A percentile compares a stretch with the other conserved stretches of the same genome.
Conservation (phyloP, 1,284 basidiomycete species). For the Pholiota adiposa region DNA sequence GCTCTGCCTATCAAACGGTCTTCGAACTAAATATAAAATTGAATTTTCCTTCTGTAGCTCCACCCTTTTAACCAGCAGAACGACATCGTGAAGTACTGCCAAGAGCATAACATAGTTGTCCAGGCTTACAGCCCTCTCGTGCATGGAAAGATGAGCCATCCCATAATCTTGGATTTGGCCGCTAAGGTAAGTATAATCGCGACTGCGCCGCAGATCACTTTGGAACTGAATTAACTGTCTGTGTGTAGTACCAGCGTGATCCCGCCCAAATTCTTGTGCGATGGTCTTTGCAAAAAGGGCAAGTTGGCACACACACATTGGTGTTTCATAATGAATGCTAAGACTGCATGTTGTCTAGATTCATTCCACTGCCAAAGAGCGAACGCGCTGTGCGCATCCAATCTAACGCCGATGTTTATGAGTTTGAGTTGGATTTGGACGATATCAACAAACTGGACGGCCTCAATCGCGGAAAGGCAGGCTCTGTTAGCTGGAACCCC, state of each 20-base stretch:
- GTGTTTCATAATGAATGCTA: not conserved
- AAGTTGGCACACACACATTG: not conserved
- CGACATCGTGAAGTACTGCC: conserved; percentile 81
- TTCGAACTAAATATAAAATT: not conserved
- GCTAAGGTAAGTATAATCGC: conserved; percentile 52
- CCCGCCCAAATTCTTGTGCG: conserved; percentile 78
- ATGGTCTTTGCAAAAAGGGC: conserved; percentile 86
- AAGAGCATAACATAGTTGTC: conserved; percentile 66
- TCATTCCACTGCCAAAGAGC: conserved; percentile 78
- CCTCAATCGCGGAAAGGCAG: conserved; percentile 64
- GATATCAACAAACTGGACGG: conserved; percentile 66
- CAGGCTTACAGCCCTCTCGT: conserved; percentile 82
- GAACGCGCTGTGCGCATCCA: conserved; percentile 65
- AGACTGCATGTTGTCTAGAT: conserved; percentile 37
- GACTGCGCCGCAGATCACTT: no score
- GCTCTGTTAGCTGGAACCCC: conserved; percentile 75
- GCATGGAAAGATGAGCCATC: conserved; percentile 60
- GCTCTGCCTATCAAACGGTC: not conserved
- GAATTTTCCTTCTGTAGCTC: conserved; percentile 47
- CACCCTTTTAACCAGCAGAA: conserved; percentile 86
- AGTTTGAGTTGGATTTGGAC: conserved; percentile 64
- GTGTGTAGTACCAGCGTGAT: conserved; percentile 48
- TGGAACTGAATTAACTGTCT: not conserved
- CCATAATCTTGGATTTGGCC: conserved; percentile 55
- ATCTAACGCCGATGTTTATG: conserved; percentile 70